Evolutionary conservation across 768 basidiomycete species (phyloP), one percentile per base, ranked within the genome.

Genomic region (Boletus vinaceobasis): DNA sequence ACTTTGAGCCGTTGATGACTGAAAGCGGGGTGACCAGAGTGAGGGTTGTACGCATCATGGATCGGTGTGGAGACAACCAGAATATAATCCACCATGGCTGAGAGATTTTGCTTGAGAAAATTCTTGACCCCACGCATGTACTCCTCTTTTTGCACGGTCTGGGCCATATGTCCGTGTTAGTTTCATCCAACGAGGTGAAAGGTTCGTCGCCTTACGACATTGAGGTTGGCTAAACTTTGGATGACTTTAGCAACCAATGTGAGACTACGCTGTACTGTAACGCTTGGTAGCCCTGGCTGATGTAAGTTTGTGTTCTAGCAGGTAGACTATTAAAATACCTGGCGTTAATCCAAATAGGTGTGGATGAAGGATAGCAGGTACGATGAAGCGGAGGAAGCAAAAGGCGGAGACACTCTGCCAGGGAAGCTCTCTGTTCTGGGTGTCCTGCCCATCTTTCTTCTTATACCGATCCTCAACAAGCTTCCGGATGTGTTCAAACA

Each of bases 351-450:
- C 86, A 65, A 90, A 94, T 5, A 92, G 72, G 69, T 93, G 88
- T 2, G 93, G 93, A 66, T 90, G 83, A n/a, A 94, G 77, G 53
- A 95, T 88, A 23, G 89, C 93, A 33, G 93, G 93, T 26, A 91
- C 89, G 56, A 95, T 87, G 69, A 94, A 93, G 39, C 93, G 82
- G 40, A 95, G 78, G 71, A 94, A 95, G 66, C 88, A 84, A 66
- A 95, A 94, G 1, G 93, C 92, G 35, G 88, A 90, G 40, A 95
- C 88, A 62, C 87, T 85, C 66, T 93, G 91, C 79, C 82, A 85
- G 33, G 83, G 88, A 32, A 91, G 72, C 32, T 87, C 78, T 38
- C 70, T 72, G 56, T 78, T 79, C 27, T 74, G 74, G 14, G 77
- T 79, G 8, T 78, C 73, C 10, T 70, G 57, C 9, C 59, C 59